A percentile compares a stretch with the other conserved stretches of the same genome.
These are phyloP conservation scores for Fusarium hainanense DNA, from an alignment of 2,329 filamentous ascomycete species.

Conservation along the genomic window DNA sequence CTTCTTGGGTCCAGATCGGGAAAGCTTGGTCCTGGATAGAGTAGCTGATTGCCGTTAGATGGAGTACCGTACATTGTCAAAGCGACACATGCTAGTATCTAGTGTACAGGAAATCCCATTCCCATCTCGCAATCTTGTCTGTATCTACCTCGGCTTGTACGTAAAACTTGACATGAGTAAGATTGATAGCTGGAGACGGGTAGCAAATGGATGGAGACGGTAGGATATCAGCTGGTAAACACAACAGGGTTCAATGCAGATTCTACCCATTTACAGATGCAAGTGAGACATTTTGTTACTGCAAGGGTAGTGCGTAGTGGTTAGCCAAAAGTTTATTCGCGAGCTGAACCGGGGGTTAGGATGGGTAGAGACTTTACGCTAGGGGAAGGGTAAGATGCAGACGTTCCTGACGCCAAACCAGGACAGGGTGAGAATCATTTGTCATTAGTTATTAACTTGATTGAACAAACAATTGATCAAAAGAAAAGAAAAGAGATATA, in stretches of 20 bases:
- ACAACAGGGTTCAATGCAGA: not conserved
- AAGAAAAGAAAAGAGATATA: not conserved
- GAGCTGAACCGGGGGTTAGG: not conserved
- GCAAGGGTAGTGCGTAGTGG: not conserved
- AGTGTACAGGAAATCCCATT: not conserved
- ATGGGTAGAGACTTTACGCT: not conserved
- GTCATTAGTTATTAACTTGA: not conserved
- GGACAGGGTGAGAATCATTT: not conserved
- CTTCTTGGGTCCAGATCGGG: not conserved
- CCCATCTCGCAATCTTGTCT: not conserved
- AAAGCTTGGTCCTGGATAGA: not conserved
- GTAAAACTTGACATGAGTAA: not conserved
- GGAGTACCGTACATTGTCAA: too few relatives aligned
- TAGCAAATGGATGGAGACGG: too few relatives aligned
- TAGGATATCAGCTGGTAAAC: not conserved
- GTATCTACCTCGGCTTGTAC: not conserved
- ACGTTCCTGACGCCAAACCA: slow-evolving; percentile 27
- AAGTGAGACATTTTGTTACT: slow-evolving; percentile 3
- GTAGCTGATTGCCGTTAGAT: not conserved
- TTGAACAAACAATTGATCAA: not conserved
- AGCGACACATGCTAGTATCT: not conserved
- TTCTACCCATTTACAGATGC: not conserved
- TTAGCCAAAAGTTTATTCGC: not conserved
- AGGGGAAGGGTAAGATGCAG: not conserved
- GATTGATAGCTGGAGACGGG: not conserved